Evolutionary conservation across 2,329 filamentous ascomycete genomes (phyloP).

Genomic region (Cytospora schulzeri): DNA sequence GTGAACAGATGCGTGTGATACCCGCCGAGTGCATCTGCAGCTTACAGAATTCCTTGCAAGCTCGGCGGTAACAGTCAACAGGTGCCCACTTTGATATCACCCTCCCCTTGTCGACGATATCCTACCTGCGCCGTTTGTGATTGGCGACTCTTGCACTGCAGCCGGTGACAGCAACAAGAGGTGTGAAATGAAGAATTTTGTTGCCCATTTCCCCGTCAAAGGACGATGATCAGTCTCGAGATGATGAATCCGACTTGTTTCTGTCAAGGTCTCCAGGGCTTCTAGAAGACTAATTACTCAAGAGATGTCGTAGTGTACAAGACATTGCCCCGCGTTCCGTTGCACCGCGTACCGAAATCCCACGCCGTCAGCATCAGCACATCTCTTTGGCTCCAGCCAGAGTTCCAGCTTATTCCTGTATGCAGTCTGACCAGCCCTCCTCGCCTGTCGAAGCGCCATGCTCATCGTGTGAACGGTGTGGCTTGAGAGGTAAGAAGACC

Average conservation of each 20-base stretch:
- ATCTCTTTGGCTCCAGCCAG: neutral
- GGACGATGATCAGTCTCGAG: neutral
- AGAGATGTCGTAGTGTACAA: neutral
- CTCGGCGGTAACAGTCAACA: slow-evolving; percentile 19
- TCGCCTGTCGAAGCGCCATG: neutral
- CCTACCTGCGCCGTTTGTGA: neutral
- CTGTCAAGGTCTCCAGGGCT: neutral
- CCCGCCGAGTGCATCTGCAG: slow-evolving; percentile 19
- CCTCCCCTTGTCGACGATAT: neutral
- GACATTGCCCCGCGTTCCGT: neutral
- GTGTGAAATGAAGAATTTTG: neutral
- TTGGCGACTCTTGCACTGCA: neutral
- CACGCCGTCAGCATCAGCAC: slow-evolving; percentile 5
- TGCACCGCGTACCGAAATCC: neutral
- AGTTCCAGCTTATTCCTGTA: neutral
- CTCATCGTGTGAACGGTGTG: neutral
- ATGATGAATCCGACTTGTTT: neutral
- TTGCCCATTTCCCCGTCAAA: neutral
- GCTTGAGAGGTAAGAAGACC: neutral
- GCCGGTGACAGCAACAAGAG: neutral
- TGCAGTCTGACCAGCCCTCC: neutral
- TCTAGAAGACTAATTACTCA: too few species aligned
- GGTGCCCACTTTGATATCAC: slow-evolving; percentile 1
- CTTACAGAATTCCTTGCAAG: slow-evolving; percentile 18
- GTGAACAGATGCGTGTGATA: slow-evolving; percentile 18